Conservation (phyloP, 2,329 filamentous ascomycete genomes). For the Epichloe brachyelytri region DNA sequence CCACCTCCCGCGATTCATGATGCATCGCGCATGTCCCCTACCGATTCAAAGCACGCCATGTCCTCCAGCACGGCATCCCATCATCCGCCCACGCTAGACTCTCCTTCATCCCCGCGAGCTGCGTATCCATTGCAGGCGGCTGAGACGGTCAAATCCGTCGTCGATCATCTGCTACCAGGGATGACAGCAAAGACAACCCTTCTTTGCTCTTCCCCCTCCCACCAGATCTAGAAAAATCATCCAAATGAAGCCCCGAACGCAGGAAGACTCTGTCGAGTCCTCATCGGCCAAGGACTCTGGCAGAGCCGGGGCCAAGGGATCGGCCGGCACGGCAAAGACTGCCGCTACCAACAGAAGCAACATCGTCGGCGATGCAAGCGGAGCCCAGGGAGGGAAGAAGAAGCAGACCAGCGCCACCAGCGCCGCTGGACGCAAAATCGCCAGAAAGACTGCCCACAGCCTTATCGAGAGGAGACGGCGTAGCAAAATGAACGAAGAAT, state of each 20-base stretch:
- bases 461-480: constrained; percentile 80
- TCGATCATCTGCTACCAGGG: constrained; percentile 32
- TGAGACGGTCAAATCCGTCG: constrained; percentile 40
- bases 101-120: constrained; percentile 10
- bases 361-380: constrained; percentile 5
- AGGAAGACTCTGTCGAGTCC: constrained; percentile 22
- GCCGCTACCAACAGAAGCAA: constrained; percentile 6
- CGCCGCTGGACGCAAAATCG: constrained; percentile 85
- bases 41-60: constrained; percentile 20
- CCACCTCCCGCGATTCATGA: constrained; percentile 60
- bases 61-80: constrained; percentile 8
- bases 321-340: constrained; percentile 10
- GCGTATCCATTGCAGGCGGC: constrained; percentile 35
- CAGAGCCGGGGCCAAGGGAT: constrained; percentile 12
- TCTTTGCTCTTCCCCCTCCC: constrained; percentile 78
- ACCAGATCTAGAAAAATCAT: constrained; percentile 92
- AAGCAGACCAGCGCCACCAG: constrained; percentile 66
- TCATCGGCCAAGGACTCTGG: constrained; percentile 13
- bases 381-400: constrained; percentile 45
- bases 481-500: constrained; percentile 99
- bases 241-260: constrained; percentile 71
- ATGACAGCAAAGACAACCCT: constrained; percentile 34
- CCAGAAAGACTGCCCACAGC: constrained; percentile 90
- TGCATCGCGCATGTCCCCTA: constrained; percentile 27
- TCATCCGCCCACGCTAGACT: constrained; percentile 7